phyloP scores from a whole-genome alignment of 2,329 filamentous ascomycete genomes.

The Neurospora sp. region DNA sequence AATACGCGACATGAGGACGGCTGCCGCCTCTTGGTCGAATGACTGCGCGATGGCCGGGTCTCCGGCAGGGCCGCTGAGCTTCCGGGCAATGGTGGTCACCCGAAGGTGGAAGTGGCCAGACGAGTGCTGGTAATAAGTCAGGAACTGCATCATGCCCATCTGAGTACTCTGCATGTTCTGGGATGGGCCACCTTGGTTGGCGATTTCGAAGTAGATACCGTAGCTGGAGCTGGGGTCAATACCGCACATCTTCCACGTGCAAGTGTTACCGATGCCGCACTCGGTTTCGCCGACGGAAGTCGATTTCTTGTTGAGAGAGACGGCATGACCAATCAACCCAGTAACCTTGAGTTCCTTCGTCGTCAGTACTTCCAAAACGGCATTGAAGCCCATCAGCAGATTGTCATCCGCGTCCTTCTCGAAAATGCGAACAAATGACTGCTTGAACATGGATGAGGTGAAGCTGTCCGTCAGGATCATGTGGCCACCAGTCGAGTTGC shows the following conservation, averaged over 20 bases:
- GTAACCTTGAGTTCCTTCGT: slow-evolving; percentile 98
- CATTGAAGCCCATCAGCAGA: slow-evolving; percentile 96
- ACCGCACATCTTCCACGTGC: slow-evolving; percentile 99
- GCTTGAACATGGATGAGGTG: slow-evolving; percentile 98
- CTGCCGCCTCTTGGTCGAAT: slow-evolving; percentile 95
- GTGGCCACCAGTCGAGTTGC: slow-evolving; percentile 92
- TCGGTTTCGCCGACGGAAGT: slow-evolving; percentile 95
- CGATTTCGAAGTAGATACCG: slow-evolving; percentile 95
- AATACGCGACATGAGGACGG: slow-evolving; percentile 97
- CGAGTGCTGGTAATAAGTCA: slow-evolving; percentile 97
- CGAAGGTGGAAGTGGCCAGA: slow-evolving; percentile 93
- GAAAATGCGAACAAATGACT: slow-evolving; percentile 94
- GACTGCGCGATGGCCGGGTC: slow-evolving; percentile 93
- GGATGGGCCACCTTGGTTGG: slow-evolving; percentile 78
- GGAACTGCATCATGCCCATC: slow-evolving; percentile 93
- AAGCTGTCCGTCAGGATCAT: slow-evolving; percentile 99
- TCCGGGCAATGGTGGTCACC: slow-evolving; percentile 87
- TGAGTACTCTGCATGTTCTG: slow-evolving; percentile 80
- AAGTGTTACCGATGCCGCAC: slow-evolving; percentile 96
- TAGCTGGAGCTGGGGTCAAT: slow-evolving; percentile 93
- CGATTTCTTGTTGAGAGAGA: slow-evolving; percentile 97
- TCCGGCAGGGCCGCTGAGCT: slow-evolving; percentile 84
- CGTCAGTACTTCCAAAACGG: slow-evolving; percentile 86
- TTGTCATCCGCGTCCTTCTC: slow-evolving; percentile 95
- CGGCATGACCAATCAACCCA: slow-evolving; percentile 89